Conservation (phyloP, 2,329 filamentous ascomycete genomes). For the Fusarium equiseti region DNA sequence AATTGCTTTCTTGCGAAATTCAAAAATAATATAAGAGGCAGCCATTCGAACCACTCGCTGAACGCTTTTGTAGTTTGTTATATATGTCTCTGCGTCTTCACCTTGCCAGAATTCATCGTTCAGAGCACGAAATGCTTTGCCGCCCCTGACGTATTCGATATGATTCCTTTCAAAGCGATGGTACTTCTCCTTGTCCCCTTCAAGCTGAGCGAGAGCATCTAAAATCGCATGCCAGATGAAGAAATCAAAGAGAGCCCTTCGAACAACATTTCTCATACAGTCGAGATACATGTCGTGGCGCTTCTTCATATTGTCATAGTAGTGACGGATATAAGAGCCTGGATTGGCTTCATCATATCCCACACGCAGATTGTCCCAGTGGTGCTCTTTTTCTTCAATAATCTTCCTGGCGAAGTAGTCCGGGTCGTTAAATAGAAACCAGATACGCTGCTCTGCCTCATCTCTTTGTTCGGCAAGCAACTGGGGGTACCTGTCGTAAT, state of each 20-base stretch:
- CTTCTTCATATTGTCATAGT: background rate
- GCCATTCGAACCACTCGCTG: conserved; percentile 26
- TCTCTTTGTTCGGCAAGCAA: conserved; percentile 14
- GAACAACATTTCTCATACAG: conserved; percentile 30
- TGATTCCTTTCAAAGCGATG: background rate
- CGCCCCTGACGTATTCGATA: background rate
- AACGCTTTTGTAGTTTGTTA: background rate
- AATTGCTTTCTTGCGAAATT: conserved; percentile 42
- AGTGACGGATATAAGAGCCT: conserved; percentile 8
- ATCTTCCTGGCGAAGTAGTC: conserved; percentile 33
- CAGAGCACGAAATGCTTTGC: background rate
- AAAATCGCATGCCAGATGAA: conserved; percentile 33
- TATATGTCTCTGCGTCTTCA: no score
- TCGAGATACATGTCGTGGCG: conserved; percentile 34
- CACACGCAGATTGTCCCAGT: conserved; percentile 37
- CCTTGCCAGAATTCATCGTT: background rate
- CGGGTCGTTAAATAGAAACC: conserved; percentile 36
- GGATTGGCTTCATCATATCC: conserved; percentile 1
- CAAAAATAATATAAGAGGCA: conserved; percentile 37
- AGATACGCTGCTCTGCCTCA: conserved; percentile 29
- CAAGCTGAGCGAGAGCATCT: background rate
- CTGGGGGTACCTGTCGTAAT: conserved; percentile 3
- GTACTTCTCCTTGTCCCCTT: background rate
- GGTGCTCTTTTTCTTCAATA: conserved; percentile 40
- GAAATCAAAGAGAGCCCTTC: conserved; percentile 39